A percentile compares a stretch with the other conserved stretches of the same genome.
phyloP scores from a whole-genome alignment of 2,329 filamentous ascomycete species.

The Fusarium sp. region DNA sequence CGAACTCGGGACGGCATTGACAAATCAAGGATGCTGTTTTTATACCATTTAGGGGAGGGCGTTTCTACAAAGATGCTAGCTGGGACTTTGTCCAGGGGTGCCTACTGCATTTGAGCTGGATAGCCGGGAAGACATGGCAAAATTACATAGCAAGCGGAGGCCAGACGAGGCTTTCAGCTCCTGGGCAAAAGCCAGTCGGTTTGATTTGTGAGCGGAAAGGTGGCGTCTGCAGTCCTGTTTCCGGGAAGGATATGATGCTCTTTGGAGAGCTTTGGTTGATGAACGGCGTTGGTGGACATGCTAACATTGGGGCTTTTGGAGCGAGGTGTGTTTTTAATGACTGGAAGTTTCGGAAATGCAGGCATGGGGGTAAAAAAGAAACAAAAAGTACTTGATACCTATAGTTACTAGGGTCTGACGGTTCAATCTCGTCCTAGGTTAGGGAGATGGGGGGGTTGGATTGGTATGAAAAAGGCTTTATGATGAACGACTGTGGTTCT shows the following conservation, averaged over 20 bases:
- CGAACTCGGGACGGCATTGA: background rate
- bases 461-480: slow-evolving; percentile 15
- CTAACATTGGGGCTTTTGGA: slow-evolving; percentile 27
- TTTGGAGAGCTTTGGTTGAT: slow-evolving; percentile 34
- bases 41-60: background rate
- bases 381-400: slow-evolving; percentile 36
- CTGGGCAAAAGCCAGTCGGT: slow-evolving; percentile 3
- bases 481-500: slow-evolving; percentile 28
- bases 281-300: slow-evolving; percentile 35
- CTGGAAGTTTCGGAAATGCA: slow-evolving; percentile 17
- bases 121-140: slow-evolving; percentile 1
- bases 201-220: slow-evolving; percentile 8
- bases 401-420: slow-evolving; percentile 10
- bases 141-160: slow-evolving; percentile 5
- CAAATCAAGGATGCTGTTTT: background rate
- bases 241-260: slow-evolving; percentile 21
- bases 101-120: background rate
- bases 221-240: slow-evolving; percentile 5
- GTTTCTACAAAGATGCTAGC: background rate
- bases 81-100: background rate
- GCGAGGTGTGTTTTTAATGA: slow-evolving; percentile 35
- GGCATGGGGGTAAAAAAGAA: slow-evolving; percentile 22
- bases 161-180: background rate
- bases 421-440: slow-evolving; percentile 17
- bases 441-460: slow-evolving; percentile 7